Evolutionary conservation across 2,329 filamentous ascomycete species (phyloP).

Genomic region (Hymenoscyphus fructigenus): DNA sequence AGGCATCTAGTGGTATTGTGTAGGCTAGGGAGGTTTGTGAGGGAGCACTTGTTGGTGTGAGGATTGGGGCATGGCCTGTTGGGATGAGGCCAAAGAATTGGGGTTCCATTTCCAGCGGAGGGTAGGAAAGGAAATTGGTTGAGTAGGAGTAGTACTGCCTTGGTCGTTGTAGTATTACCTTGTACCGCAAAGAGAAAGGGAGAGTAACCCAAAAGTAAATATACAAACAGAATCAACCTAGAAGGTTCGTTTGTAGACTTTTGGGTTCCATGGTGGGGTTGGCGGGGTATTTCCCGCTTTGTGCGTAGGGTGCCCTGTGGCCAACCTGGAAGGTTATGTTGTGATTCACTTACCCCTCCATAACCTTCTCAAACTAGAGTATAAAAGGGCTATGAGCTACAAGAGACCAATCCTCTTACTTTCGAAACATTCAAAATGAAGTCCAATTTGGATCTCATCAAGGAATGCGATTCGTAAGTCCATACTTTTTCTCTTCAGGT

Average conservation of each 20-base stretch:
- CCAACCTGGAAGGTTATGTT: not conserved
- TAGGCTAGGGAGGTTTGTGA: conserved; percentile 58
- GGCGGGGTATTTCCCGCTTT: not conserved
- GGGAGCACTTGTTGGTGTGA: conserved; percentile 51
- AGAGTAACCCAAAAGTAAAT: not conserved
- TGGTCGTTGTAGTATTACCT: not conserved
- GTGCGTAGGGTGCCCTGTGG: not conserved
- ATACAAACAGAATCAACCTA: not conserved
- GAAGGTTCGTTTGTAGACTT: not conserved
- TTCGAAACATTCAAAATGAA: conserved; percentile 23
- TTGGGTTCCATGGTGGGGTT: conserved; percentile 5
- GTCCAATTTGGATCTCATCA: conserved; percentile 51
- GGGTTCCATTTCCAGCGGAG: conserved; percentile 9
- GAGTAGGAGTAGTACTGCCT: not conserved
- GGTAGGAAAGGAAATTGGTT: not conserved
- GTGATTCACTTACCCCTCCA: no score
- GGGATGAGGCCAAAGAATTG: conserved; percentile 46
- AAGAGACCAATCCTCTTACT: not conserved
- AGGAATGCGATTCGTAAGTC: conserved; percentile 55
- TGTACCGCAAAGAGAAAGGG: not conserved
- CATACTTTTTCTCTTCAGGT: not conserved
- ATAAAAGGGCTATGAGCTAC: no score
- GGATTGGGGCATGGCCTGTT: conserved; percentile 58
- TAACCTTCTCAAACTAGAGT: not conserved
- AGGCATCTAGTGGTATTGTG: conserved; percentile 45